Percentiles rank a stretch among this genome's conserved stretches.
These are phyloP conservation scores for Exophiala sp. DNA, from an alignment of 2,329 filamentous ascomycete species.

Conservation along the genomic window DNA sequence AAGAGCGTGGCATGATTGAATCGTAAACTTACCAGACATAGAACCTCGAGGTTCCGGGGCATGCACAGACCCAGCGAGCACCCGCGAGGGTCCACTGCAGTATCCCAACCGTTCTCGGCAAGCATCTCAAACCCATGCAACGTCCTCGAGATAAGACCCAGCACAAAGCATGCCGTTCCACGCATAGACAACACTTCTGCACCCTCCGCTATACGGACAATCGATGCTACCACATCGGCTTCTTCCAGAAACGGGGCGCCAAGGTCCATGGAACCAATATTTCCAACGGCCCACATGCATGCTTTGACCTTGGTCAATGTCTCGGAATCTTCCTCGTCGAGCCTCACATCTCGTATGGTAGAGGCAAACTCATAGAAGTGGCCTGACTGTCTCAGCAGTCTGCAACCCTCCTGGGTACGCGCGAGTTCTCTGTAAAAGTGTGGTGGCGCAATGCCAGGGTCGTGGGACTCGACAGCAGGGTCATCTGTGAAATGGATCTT, in stretches of 20 bases:
- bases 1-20: background rate
- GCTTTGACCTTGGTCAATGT: constrained; percentile 91
- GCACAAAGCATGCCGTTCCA: constrained; percentile 93
- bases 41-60: constrained; percentile 69
- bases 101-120: constrained; percentile 87
- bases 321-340: constrained; percentile 80
- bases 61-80: constrained; percentile 84
- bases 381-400: constrained; percentile 82
- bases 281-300: constrained; percentile 95
- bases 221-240: constrained; percentile 79
- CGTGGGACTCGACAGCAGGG: constrained; percentile 58
- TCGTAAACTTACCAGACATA: constrained; percentile 58
- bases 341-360: constrained; percentile 82
- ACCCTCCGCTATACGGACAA: constrained; percentile 81
- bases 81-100: constrained; percentile 78
- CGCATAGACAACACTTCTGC: constrained; percentile 89
- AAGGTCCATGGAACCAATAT: constrained; percentile 96
- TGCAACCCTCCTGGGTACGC: constrained; percentile 86
- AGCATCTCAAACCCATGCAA: constrained; percentile 89
- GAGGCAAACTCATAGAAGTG: constrained; percentile 92
- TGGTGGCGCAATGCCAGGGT: constrained; percentile 69
- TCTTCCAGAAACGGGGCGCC: constrained; percentile 91
- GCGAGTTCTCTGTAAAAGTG: constrained; percentile 97
- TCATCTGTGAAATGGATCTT: constrained; percentile 48
- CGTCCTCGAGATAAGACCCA: constrained; percentile 88